phyloP scores from a whole-genome alignment of 2,329 filamentous ascomycete species.

The Penicillium sp. region DNA sequence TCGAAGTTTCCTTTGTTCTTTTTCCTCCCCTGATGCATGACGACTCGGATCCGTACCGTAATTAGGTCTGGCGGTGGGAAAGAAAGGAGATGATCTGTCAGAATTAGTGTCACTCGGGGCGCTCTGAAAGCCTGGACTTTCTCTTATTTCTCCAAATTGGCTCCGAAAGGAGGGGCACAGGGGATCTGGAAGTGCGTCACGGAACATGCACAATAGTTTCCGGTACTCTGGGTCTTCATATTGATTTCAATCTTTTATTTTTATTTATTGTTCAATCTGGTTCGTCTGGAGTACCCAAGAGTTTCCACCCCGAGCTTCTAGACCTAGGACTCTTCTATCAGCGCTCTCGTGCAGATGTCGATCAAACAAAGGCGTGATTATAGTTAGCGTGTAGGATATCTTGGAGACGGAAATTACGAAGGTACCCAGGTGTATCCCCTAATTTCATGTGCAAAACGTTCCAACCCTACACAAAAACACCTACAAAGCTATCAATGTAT shows the following conservation, averaged over 20 bases:
- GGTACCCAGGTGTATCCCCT: not conserved
- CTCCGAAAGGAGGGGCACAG: conserved; percentile 1
- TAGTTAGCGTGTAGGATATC: not conserved
- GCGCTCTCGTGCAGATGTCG: not conserved
- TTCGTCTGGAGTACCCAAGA: not conserved
- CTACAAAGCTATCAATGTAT: not conserved
- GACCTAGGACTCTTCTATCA: not conserved
- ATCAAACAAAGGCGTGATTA: conserved; percentile 1
- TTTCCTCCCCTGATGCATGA: not conserved
- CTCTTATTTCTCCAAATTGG: not conserved
- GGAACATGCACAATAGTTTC: conserved; percentile 7
- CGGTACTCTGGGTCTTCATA: conserved; percentile 4
- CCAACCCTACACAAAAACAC: not conserved
- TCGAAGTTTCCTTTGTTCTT: not conserved
- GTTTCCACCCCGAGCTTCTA: not conserved
- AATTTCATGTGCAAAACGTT: not conserved
- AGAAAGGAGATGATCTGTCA: conserved; percentile 17
- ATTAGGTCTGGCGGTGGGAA: conserved; percentile 12
- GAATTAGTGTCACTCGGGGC: conserved; percentile 9
- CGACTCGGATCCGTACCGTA: conserved; percentile 1
- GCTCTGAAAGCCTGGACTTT: not conserved
- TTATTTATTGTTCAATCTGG: not conserved
- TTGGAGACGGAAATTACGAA: not conserved
- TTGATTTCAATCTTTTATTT: not conserved
- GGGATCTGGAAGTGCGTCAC: conserved; percentile 8